phyloP scores from a whole-genome alignment of 129 eudicot genomes.

The Kitagawia praeruptora region DNA sequence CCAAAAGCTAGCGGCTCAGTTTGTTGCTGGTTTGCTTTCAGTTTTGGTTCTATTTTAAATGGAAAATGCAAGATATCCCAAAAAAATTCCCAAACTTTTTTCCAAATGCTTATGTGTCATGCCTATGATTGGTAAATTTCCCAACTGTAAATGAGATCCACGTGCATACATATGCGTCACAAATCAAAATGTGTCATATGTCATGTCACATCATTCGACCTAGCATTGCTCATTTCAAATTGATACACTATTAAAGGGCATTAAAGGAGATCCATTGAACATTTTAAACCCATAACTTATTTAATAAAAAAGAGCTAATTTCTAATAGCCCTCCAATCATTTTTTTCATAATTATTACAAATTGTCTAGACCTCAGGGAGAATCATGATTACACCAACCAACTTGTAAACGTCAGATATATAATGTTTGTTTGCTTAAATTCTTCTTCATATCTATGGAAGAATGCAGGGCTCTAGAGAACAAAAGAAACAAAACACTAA shows the following conservation, averaged over 20 bases:
- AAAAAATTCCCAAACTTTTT: too few species aligned
- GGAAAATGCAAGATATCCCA: too few species aligned
- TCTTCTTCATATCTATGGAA: slow-evolving; percentile 25
- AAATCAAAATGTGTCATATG: too few species aligned
- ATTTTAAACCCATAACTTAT: slow-evolving; percentile 9
- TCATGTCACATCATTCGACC: too few species aligned
- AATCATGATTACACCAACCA: slow-evolving; percentile 38
- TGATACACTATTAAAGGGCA: slow-evolving; percentile 14
- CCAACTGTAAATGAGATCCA: too few species aligned
- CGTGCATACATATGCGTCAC: too few species aligned
- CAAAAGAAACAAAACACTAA: slow-evolving; percentile 44
- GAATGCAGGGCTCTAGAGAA: slow-evolving; percentile 51
- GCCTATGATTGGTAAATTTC: too few species aligned
- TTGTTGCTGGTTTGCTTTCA: not conserved
- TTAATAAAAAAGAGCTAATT: slow-evolving; percentile 7
- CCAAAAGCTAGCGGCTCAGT: not conserved
- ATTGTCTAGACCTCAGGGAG: slow-evolving; percentile 34
- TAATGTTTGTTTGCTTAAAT: slow-evolving; percentile 29
- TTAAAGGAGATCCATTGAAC: slow-evolving; percentile 10
- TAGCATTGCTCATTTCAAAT: too few species aligned
- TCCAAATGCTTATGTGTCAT: too few species aligned
- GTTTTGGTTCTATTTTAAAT: not conserved
- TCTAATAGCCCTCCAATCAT: slow-evolving; percentile 8
- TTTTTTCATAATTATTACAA: slow-evolving; percentile 14
- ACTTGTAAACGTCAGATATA: slow-evolving; percentile 42